Evolutionary conservation across 2,329 filamentous ascomycete species (phyloP), one percentile per base, ranked within the genome.

Genomic region (Microascus cirrosus): DNA sequence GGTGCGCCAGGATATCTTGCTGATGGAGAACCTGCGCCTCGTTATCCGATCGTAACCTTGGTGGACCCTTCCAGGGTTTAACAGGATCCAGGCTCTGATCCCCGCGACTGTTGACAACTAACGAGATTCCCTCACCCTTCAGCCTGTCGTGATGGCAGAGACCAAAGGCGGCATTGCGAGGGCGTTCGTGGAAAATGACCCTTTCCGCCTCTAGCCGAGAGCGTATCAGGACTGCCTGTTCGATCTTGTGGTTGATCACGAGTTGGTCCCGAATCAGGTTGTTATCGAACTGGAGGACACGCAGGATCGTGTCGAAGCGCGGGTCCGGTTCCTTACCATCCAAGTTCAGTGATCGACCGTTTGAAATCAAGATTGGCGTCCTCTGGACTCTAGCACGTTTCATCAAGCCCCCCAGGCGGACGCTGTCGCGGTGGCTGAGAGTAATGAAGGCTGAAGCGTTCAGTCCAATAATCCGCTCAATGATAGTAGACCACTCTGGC

Each of bases 1-100:
- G 74, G 42, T 83, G 78, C 28, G 77, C 71, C 2, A 82, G 61
- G 3, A 73, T 71, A 28, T 82, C 76, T 59, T 73, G 72, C 52
- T 79, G 75, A 15, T 79, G 70, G 7, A 69, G 66, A 48, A 92
- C 79, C 65, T 90, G 87, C 20, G 80, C 81, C 59, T 82, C 86
- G 28, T 82, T 76, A 66, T 95, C 89, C 1, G 88, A 86, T 66
- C 86, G 87, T 84, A 96, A 95, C n/a, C 91, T 83, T 25, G 87
- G 77, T 11, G 71, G 73, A 45, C 80, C 76, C 0, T 66, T 69
- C 62, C 74, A 83, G 18, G 79, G 77, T 8, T 75, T 69, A 5
- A 73, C 62, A 6, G 74, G 73, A 12, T 69, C 77, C 60, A 59
- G 78, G 68, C 68, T 69, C 50, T 70, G 73, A 15, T 73, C 71